These are phyloP conservation scores for Exutisphaerella laricina DNA, from an alignment of 2,329 filamentous ascomycete species.

Conservation along the genomic window DNA sequence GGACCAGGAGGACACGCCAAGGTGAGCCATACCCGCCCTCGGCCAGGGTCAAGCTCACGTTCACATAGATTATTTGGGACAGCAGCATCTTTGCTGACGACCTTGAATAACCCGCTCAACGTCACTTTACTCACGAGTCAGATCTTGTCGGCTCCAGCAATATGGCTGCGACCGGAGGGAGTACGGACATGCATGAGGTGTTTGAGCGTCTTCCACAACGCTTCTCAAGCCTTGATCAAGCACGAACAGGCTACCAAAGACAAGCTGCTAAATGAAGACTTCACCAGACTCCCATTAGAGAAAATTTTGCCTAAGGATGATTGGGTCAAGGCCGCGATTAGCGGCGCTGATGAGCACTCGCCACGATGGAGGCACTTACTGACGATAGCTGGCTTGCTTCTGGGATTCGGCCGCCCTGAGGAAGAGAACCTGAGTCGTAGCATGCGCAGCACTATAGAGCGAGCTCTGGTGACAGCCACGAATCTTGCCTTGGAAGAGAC, in stretches of 20 bases:
- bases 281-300: slow-evolving; percentile 28
- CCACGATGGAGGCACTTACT: slow-evolving; percentile 77
- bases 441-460: slow-evolving; percentile 63
- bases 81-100: slow-evolving; percentile 61
- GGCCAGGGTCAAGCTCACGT: slow-evolving; percentile 11
- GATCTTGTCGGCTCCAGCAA: slow-evolving; percentile 62
- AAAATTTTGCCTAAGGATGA: slow-evolving; percentile 41
- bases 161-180: slow-evolving; percentile 61
- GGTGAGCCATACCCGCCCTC: slow-evolving; percentile 39
- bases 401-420: slow-evolving; percentile 65
- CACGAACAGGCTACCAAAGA: slow-evolving; percentile 38
- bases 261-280: slow-evolving; percentile 23
- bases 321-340: slow-evolving; percentile 55
- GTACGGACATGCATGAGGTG: slow-evolving; percentile 60
- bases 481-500: slow-evolving; percentile 66
- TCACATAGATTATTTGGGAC: slow-evolving; percentile 52
- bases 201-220: slow-evolving; percentile 66
- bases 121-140: slow-evolving; percentile 67
- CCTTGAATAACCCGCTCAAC: slow-evolving; percentile 69
- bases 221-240: slow-evolving; percentile 52
- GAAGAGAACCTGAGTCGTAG: slow-evolving; percentile 57
- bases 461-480: slow-evolving; percentile 65
- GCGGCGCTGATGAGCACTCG: slow-evolving; percentile 56
- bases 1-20: slow-evolving; percentile 54
- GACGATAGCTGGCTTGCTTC: slow-evolving; percentile 70